Base-by-base conservation (phyloP, 257 asterid species). In the Ophiorrhiza pumila region DNA sequence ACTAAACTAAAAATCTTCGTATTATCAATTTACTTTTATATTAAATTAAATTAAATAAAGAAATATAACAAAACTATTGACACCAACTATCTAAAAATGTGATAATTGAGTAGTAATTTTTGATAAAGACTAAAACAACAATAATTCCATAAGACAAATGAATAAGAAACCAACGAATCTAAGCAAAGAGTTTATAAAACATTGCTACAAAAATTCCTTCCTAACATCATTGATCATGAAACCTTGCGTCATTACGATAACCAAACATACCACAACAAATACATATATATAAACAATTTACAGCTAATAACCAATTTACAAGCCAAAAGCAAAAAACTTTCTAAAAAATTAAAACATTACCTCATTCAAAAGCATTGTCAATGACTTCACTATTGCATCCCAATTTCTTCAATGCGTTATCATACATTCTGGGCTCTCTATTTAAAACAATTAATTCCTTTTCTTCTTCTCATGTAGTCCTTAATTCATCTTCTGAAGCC, bases 401-500 rank as follows among this genome's bases (percentile, higher is more conserved):
- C 74, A 92, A 71, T 71, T 71, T 83, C 84, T 77, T 76, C 88
- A 90, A 75, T 83, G 90, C 82, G 69, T 82, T 78, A 52, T 92
- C 92, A 25, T 90, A 90, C 79, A 49, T 69, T 20, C 86, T 80
- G 3, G 82, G 84, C 75, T 83, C 88, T 71, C 73, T 68, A 57
- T 59, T 49, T 9, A 53, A 77, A 49, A 69, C 68, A 65, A 76
- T 41, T 71, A 71, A 78, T 64, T 75, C 77, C 20, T 78, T 68
- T n/a, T n/a, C n/a, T n/a, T n/a, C n/a, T n/a, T n/a, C n/a, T n/a
- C n/a, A n/a, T n/a, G n/a, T 47, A 2, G 25, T 34, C 32, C 68
- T 62, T 49, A 49, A 17, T 68, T 62, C 86, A 34, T 56, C 71
- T 63, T 83, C 91, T 20, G 75, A 78, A 74, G 73, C 84, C 31